Conservation (phyloP, 345 rosid genomes). For the Eucalyptus paniculata region DNA sequence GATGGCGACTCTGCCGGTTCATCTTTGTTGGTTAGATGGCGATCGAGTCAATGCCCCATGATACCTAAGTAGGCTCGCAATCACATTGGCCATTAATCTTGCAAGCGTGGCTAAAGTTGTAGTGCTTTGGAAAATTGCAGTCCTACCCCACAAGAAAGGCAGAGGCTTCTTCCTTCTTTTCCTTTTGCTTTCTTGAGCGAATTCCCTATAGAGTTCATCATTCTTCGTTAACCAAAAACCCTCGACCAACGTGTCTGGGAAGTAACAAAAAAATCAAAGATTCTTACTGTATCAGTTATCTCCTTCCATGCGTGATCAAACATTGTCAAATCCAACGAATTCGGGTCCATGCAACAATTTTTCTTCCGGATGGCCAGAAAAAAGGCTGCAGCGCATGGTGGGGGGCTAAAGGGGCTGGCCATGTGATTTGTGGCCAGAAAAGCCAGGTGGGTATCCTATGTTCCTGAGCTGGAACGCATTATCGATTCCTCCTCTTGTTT, state of each 20-base stretch:
- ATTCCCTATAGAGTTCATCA: not conserved
- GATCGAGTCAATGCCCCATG: not conserved
- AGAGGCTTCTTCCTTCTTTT: not conserved
- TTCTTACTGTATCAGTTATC: not conserved
- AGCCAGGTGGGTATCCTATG: not conserved
- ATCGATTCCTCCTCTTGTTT: not conserved
- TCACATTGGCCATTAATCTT: not conserved
- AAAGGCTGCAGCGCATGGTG: not conserved
- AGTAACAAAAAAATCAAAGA: not conserved
- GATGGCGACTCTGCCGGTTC: not conserved
- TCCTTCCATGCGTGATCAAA: not conserved
- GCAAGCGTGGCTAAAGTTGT: not conserved
- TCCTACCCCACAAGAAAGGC: not conserved
- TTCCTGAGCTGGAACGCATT: slow-evolving; percentile 23
- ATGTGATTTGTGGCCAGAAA: slow-evolving; percentile 10
- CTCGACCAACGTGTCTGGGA: not conserved
- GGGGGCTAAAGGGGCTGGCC: slow-evolving; percentile 2
- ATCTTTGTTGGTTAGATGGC: not conserved
- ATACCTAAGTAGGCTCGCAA: not conserved
- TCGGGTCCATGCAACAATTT: not conserved
- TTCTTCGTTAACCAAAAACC: not conserved
- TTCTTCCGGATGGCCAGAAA: not conserved
- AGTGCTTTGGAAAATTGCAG: not conserved
- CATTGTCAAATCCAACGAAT: not conserved
- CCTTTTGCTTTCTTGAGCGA: not conserved